A percentile compares a stretch with the other conserved stretches of the same genome.
Evolutionary conservation across 164 flowering plant genomes (phyloP).

Genomic region (Umbellularia californica): DNA sequence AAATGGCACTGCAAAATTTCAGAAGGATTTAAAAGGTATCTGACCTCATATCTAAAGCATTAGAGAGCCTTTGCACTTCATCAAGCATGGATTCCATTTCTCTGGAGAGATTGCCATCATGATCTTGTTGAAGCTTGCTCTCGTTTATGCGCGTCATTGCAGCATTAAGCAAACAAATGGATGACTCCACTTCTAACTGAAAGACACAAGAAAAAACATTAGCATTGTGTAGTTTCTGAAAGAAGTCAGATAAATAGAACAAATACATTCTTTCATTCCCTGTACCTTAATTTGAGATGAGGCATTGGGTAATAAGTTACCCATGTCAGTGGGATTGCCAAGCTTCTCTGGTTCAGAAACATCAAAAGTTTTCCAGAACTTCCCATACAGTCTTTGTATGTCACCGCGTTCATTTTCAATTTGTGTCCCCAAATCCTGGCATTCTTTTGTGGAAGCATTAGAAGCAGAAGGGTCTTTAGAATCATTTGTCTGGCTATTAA

Average conservation of each 20-base stretch:
- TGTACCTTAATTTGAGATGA: slow-evolving; percentile 22
- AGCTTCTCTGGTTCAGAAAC: neutral
- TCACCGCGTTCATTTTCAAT: slow-evolving; percentile 6
- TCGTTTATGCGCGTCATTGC: slow-evolving; percentile 3
- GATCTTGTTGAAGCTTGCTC: neutral
- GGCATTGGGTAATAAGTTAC: neutral
- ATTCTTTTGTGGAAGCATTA: neutral
- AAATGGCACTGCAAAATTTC: neutral
- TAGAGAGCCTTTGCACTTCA: slow-evolving; percentile 19
- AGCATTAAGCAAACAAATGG: slow-evolving; percentile 16
- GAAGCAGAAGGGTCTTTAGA: slow-evolving; percentile 8
- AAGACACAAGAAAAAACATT: neutral
- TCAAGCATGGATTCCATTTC: slow-evolving; percentile 15
- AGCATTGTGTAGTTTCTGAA: neutral
- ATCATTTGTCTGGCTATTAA: neutral
- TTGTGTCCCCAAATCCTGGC: neutral
- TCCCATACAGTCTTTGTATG: neutral
- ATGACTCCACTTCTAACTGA: slow-evolving; percentile 21
- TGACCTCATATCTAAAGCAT: slow-evolving; percentile 14
- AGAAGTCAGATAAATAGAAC: neutral
- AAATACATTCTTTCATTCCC: neutral
- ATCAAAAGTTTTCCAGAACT: slow-evolving; percentile 21
- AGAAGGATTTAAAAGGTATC: neutral
- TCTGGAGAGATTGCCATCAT: slow-evolving; percentile 5
- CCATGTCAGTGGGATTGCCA: neutral